Percentiles rank a stretch among this genome's conserved stretches.
Evolutionary conservation across 805 yeast species (phyloP).

Genomic region (Yarrowia sp.): DNA sequence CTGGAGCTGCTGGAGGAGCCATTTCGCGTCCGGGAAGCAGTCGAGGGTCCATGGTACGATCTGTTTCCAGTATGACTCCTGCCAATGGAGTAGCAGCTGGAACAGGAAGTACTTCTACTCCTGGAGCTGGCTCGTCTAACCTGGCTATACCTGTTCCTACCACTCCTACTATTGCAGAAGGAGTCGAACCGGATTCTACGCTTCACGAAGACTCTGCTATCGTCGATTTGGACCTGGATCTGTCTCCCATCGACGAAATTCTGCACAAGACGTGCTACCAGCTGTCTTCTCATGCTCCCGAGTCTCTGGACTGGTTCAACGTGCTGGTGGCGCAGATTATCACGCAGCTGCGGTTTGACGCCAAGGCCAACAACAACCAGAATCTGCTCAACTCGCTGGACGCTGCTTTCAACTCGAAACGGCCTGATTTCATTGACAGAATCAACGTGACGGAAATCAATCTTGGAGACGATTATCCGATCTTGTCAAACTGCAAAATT

Average conservation of each 20-base stretch:
- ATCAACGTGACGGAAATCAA: slow-evolving; percentile 82
- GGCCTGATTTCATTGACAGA: slow-evolving; percentile 78
- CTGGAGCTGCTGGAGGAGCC: neutral
- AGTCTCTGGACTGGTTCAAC: slow-evolving; percentile 95
- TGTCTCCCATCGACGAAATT: slow-evolving; percentile 43
- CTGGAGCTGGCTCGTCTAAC: neutral
- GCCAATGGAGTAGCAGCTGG: too few species aligned
- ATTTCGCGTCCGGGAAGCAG: slow-evolving; percentile 8
- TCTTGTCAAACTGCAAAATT: slow-evolving; percentile 88
- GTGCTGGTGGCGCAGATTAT: slow-evolving; percentile 89
- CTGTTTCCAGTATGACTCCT: neutral
- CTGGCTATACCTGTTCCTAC: neutral
- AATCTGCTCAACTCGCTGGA: slow-evolving; percentile 78
- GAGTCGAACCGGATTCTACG: neutral
- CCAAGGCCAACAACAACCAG: slow-evolving; percentile 74
- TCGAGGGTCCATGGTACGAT: neutral
- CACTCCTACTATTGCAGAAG: neutral
- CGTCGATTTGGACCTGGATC: neutral
- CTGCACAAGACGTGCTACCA: slow-evolving; percentile 90
- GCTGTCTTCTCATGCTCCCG: slow-evolving; percentile 80
- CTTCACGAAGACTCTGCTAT: neutral
- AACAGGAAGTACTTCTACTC: neutral
- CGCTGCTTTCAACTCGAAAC: slow-evolving; percentile 53
- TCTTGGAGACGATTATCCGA: slow-evolving; percentile 93
- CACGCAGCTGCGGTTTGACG: slow-evolving; percentile 81